Conservation (phyloP, 1,284 basidiomycete species). For the Sanghuangporus sanghuang region DNA sequence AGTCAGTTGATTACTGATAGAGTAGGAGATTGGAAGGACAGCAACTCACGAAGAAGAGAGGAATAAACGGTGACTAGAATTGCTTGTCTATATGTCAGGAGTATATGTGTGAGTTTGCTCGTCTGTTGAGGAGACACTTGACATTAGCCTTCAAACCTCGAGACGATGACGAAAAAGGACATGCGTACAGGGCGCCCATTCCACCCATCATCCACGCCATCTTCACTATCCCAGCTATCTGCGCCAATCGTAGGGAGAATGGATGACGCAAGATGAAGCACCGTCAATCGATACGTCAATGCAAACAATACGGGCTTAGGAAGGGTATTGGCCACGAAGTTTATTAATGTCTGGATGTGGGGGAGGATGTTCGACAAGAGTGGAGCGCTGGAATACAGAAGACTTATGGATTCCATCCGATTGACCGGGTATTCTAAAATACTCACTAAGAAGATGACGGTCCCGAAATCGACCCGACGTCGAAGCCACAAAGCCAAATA, state of each 20-base stretch:
- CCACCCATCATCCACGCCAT: constrained; percentile 59
- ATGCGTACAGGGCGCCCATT: constrained; percentile 62
- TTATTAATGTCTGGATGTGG: constrained; percentile 70
- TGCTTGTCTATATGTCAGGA: constrained; percentile 76
- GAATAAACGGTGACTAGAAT: constrained; percentile 85
- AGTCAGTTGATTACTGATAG: neutral
- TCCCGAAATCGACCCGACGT: constrained; percentile 61
- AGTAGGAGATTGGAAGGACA: neutral
- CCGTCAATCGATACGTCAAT: constrained; percentile 75
- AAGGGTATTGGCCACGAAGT: constrained; percentile 76
- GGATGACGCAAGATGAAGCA: constrained; percentile 81
- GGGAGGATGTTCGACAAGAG: constrained; percentile 73
- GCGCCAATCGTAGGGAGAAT: constrained; percentile 80
- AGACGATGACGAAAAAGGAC: neutral
- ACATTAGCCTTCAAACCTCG: neutral
- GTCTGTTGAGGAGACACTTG: constrained; percentile 41
- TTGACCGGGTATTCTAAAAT: neutral
- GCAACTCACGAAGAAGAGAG: constrained; percentile 63
- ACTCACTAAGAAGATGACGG: constrained; percentile 73
- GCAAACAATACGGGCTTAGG: constrained; percentile 83
- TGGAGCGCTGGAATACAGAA: constrained; percentile 48
- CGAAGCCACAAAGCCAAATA: constrained; percentile 77
- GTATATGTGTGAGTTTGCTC: constrained; percentile 61
- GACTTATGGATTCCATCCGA: neutral
- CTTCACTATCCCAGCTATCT: constrained; percentile 73